A percentile compares a stretch with the other conserved stretches of the same genome.
phyloP scores from a whole-genome alignment of 176 grass and related monocot species.

The Ananas comosus region DNA sequence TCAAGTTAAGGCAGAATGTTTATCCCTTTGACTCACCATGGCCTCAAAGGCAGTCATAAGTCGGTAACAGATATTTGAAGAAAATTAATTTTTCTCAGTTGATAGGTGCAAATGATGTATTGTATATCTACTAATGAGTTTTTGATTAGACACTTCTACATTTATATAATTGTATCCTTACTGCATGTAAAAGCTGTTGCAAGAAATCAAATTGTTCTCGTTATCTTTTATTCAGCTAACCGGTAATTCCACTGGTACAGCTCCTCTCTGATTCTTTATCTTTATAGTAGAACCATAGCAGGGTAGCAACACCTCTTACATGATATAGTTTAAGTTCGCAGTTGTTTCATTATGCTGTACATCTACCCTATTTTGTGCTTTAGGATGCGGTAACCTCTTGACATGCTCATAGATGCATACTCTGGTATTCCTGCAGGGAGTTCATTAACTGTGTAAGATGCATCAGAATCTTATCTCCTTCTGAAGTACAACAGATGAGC shows the following conservation, averaged over 20 bases:
- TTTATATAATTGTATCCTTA: too few relatives aligned
- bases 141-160: too few relatives aligned
- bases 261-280: neutral
- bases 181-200: too few relatives aligned
- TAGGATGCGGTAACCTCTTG: neutral
- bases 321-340: neutral
- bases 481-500: slow-evolving; percentile 92
- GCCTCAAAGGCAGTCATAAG: too few relatives aligned
- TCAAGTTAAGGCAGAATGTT: too few relatives aligned
- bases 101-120: too few relatives aligned
- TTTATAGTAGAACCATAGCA: neutral
- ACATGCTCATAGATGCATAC: neutral
- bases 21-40: too few relatives aligned
- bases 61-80: too few relatives aligned
- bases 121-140: too few relatives aligned
- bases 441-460: slow-evolving; percentile 90
- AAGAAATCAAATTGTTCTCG: too few relatives aligned
- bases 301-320: neutral
- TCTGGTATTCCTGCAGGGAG: slow-evolving; percentile 38
- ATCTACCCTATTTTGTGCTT: neutral
- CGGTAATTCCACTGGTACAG: neutral
- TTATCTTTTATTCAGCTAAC: neutral
- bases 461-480: slow-evolving; percentile 78
- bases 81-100: too few relatives aligned
- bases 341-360: neutral